Evolutionary conservation across 1,284 basidiomycete genomes (phyloP), one percentile per base, ranked within the genome.

Genomic region (Malassezia caprae): DNA sequence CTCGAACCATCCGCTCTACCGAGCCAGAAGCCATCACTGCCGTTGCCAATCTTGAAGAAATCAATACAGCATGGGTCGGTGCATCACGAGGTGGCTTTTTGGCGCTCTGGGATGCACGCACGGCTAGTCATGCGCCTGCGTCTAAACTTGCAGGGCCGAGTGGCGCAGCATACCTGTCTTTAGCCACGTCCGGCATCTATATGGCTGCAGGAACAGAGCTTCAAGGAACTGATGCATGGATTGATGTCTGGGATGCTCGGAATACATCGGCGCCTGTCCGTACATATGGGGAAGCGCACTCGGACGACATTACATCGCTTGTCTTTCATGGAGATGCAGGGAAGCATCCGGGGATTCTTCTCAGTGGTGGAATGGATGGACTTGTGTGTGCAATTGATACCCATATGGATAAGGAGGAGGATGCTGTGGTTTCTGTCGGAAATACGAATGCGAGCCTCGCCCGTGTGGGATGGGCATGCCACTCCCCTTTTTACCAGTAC

Each of bases 251-350:
- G 64, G 64, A 73, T 39, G 31, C 69, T 12, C 62, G 71, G 12
- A 46, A 53, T 4, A 27, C 53, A 10, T 24, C 30, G 2, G 58
- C 51, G 1, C 65, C 68, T 2, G 47, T 61, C 8, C 58, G 61
- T 54, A 65, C 63, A 24, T 74, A 72, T 55, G 60, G 60, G 48
- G 68, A 74, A 43, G 65, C 68, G 30, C 72, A 74, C 41, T 67
- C 64, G 23, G 72, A 74, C 56, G 72, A 74, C 21, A 48, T 74
- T 4, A 73, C 70, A 15, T 52, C 59, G 1, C 60, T 74, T 0
- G 39, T 57, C 11, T 74, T 68, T 41, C 69, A 67, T 44, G 64
- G 62, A 1, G 64, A 65, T 19, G 24, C 52, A 8, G 49, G 37
- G 5, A 19, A 35, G 13, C 62, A 64, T 31, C 24, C 47, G 0